Evolutionary conservation across 352 stramenopile species (phyloP).

Genomic region (Blastocystis hominis): DNA sequence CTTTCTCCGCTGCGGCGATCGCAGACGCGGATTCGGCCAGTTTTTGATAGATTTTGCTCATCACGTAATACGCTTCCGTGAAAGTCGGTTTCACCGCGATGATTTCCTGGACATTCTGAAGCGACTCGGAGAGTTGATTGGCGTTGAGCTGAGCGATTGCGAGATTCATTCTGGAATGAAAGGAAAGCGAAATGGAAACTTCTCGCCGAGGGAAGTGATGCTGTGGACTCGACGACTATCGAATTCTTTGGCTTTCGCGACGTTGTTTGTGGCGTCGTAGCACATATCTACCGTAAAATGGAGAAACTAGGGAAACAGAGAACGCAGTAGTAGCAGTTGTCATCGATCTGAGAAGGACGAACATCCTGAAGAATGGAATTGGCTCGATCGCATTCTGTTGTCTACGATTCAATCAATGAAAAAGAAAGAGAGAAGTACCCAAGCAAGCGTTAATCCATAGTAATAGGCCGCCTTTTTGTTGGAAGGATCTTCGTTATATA

Average conservation of each 20-base stretch:
- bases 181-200: neutral
- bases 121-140: neutral
- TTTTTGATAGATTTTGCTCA: constrained; percentile 24
- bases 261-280: constrained; percentile 1
- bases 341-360: neutral
- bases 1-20: neutral
- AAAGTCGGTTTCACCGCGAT: neutral
- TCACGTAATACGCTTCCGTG: constrained; percentile 40
- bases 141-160: neutral
- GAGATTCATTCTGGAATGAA: neutral
- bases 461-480: constrained; percentile 40
- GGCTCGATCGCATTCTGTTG: neutral
- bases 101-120: neutral
- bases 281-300: neutral
- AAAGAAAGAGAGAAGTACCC: neutral
- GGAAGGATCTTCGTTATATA: neutral
- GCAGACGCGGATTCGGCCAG: neutral
- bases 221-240: neutral
- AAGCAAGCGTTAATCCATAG: constrained; percentile 3
- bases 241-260: neutral
- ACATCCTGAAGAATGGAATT: neutral
- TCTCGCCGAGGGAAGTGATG: neutral
- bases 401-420: neutral
- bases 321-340: constrained; percentile 13
- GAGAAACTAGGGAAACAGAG: neutral